Conservation (phyloP, 2,329 filamentous ascomycete species). For the Ilyonectria robusta region DNA sequence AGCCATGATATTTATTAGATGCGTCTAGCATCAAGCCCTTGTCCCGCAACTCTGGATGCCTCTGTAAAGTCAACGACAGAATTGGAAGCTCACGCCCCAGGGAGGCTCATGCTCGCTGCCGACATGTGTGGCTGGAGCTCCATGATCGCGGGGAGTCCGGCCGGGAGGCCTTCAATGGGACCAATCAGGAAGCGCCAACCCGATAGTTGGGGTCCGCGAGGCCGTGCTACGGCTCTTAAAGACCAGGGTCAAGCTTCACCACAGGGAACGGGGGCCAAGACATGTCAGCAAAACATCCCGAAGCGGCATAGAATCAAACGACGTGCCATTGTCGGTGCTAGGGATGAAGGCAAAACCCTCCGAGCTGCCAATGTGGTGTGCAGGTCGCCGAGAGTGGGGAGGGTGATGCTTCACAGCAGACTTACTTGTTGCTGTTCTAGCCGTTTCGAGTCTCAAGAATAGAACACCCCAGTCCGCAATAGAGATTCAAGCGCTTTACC, state of each 20-base stretch:
- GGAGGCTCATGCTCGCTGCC: conserved; percentile 22
- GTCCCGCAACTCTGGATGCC: conserved; percentile 36
- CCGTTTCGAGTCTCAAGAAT: conserved; percentile 36
- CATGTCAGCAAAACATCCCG: conserved; percentile 40
- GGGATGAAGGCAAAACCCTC: conserved; percentile 26
- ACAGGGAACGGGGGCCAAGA: neutral
- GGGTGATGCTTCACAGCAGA: conserved; percentile 2
- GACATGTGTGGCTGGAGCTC: conserved; percentile 44
- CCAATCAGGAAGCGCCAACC: conserved; percentile 35
- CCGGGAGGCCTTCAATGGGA: conserved; percentile 43
- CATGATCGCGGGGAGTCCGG: conserved; percentile 43
- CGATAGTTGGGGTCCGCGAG: conserved; percentile 28
- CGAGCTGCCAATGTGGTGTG: conserved; percentile 29
- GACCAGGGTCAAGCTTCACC: conserved; percentile 22
- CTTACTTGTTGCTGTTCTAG: conserved; percentile 14
- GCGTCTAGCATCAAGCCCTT: conserved; percentile 14
- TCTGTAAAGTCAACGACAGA: conserved; percentile 26
- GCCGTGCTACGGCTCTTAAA: conserved; percentile 37
- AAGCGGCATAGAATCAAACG: conserved; percentile 37
- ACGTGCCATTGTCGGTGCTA: conserved; percentile 16
- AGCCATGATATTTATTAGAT: conserved; percentile 34
- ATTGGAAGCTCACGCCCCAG: conserved; percentile 33
- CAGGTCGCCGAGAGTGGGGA: conserved; percentile 25
- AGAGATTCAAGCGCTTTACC: conserved; percentile 18
- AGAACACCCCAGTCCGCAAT: conserved; percentile 29